phyloP scores from a whole-genome alignment of 768 basidiomycete species.

The Scleroderma bovista region DNA sequence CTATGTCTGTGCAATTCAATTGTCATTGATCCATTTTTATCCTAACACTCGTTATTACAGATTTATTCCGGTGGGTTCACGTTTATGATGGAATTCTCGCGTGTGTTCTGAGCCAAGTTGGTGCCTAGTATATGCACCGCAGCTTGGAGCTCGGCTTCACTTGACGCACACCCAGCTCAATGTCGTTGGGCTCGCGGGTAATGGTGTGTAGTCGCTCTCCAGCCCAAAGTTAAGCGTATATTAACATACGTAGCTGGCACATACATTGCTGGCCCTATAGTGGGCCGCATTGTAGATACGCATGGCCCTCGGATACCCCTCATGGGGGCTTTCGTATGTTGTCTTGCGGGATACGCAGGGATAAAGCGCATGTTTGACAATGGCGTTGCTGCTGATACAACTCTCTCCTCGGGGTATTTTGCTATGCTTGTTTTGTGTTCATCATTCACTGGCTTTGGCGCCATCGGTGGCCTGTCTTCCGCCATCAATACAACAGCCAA shows the following conservation, averaged over 20 bases:
- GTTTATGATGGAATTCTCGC: constrained; percentile 12
- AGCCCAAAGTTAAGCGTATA: background rate
- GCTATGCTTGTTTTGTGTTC: constrained; percentile 50
- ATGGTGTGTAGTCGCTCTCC: constrained; percentile 36
- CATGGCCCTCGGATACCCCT: constrained; percentile 64
- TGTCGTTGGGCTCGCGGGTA: constrained; percentile 65
- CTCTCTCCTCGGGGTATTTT: constrained; percentile 38
- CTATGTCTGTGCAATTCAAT: constrained; percentile 34
- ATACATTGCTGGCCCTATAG: constrained; percentile 67
- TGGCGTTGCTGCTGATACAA: constrained; percentile 30
- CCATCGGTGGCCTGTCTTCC: constrained; percentile 57
- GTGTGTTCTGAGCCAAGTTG: no score
- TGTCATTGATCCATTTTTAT: background rate
- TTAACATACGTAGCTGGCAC: constrained; percentile 52
- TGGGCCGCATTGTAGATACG: constrained; percentile 68
- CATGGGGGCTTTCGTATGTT: constrained; percentile 45
- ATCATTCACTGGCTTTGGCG: constrained; percentile 68
- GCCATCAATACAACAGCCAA: constrained; percentile 76
- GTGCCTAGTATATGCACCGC: constrained; percentile 72
- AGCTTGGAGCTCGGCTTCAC: constrained; percentile 66
- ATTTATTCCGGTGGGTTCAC: constrained; percentile 6
- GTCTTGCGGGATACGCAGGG: constrained; percentile 64
- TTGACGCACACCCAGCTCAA: constrained; percentile 79
- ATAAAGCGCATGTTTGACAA: constrained; percentile 57
- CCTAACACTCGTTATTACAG: constrained; percentile 7